Evolutionary conservation across 2,329 filamentous ascomycete species (phyloP).

Genomic region (Colletotrichum endophyticum): DNA sequence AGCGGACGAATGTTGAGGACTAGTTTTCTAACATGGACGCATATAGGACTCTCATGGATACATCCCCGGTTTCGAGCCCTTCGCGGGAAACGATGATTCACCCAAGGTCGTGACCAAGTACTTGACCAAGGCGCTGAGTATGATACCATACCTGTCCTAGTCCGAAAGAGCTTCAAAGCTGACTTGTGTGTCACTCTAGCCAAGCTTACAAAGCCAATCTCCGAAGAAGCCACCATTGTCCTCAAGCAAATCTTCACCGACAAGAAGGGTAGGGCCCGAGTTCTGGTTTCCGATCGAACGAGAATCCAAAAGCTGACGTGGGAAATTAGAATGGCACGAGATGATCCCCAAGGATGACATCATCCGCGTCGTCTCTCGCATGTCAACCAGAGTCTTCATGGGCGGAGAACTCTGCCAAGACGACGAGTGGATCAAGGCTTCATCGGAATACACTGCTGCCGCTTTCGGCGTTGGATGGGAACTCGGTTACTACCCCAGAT

Average conservation of each 20-base stretch:
- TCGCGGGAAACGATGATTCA: neutral
- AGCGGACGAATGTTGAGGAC: neutral
- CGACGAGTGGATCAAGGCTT: slow-evolving; percentile 20
- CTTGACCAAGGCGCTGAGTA: slow-evolving; percentile 1
- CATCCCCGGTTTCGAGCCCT: slow-evolving; percentile 1
- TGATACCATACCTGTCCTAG: neutral
- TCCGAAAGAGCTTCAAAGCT: neutral
- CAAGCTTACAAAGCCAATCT: slow-evolving; percentile 10
- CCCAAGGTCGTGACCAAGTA: neutral
- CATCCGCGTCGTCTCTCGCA: slow-evolving; percentile 14
- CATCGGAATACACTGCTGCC: slow-evolving; percentile 3
- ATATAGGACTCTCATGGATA: neutral
- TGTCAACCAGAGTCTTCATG: slow-evolving; percentile 25
- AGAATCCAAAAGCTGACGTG: neutral
- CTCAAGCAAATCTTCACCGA: neutral
- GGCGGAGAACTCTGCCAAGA: slow-evolving; percentile 15
- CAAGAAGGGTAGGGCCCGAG: neutral
- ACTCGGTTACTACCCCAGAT: slow-evolving; percentile 20
- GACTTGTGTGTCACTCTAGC: neutral
- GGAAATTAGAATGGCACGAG: slow-evolving; percentile 16
- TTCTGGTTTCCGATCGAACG: rapidly evolving
- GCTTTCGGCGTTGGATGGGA: neutral
- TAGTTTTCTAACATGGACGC: neutral
- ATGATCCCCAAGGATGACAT: slow-evolving; percentile 2
- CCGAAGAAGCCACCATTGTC: neutral